Evolutionary conservation across 352 stramenopile species (phyloP), one percentile per base, ranked within the genome.

Genomic region (Phytophthora colocasiae): DNA sequence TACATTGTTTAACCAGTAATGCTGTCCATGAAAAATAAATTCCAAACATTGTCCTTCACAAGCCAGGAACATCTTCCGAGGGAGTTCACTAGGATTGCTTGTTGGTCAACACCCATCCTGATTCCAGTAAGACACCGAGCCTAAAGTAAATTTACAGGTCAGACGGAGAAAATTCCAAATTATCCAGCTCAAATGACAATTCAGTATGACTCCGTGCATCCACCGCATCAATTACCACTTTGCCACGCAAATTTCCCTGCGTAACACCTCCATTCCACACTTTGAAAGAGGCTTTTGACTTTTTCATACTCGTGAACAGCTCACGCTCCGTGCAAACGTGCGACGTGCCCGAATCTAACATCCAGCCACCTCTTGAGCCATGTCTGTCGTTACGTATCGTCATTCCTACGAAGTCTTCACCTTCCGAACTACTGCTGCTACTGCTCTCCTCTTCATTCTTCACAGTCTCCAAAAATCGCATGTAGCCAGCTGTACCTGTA

Each of bases 1-100:
- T 2, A 26, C 52, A 14, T 50, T 51, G 27, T 59, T 59, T 39
- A 59, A 8, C 52, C 52, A 49, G 19, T 27, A 60, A 32, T 52
- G 53, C 1, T 11, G 12, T 0, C 44, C 44, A 29, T 48, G 43
- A 17, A 17, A 48, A 8, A 48, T 8, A 22, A 58, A 58, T 3
- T 50, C 39, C 15, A 43, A 19, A 1, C 39, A 43, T 22, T 19
- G 10, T 31, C 40, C 24, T 43, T 50, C 34, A 1, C 38, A 26
- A n/a, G 51, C 41, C 51, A 44, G 43, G 15, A 43, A 59, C 14
- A 22, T 24, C 27, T 59, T 59, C n/a, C 41, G 40, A 7, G 52
- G 52, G 10, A 59, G n/a, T 6, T 44, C 39, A 11, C n/a, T 10
- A 34, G 40, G 26, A n/a, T 17, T n/a, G 27, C 8, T n/a, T 59